Conservation (phyloP, 2,329 filamentous ascomycete species). For the Colletotrichum simmondsii region DNA sequence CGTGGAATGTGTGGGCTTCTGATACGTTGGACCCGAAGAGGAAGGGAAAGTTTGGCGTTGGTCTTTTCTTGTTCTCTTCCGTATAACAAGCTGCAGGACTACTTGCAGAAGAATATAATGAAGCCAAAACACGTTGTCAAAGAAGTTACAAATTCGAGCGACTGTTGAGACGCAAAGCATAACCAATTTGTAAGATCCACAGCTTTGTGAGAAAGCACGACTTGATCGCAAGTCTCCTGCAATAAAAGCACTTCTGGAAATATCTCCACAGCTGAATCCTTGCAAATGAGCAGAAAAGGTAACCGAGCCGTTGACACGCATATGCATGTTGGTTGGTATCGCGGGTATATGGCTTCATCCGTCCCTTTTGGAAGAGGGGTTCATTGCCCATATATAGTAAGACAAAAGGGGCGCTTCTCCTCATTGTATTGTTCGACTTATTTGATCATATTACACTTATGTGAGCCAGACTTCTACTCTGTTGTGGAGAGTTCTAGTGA, state of each 20-base stretch:
- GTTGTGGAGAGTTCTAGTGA: not conserved
- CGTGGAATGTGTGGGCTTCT: slow-evolving; percentile 23
- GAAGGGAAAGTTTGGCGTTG: slow-evolving; percentile 24
- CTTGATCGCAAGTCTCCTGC: no score
- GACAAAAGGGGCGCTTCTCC: not conserved
- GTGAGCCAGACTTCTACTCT: not conserved
- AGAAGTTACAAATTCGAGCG: not conserved
- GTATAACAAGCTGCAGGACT: not conserved
- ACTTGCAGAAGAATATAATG: not conserved
- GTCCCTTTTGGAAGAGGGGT: not conserved
- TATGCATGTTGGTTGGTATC: not conserved
- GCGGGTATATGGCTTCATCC: not conserved
- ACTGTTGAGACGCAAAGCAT: not conserved
- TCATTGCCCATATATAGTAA: no score
- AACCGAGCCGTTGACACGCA: not conserved
- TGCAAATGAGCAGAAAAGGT: not conserved
- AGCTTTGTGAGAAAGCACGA: no score
- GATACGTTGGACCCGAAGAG: slow-evolving; percentile 59
- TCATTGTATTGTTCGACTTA: not conserved
- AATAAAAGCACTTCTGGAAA: not conserved
- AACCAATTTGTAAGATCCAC: not conserved
- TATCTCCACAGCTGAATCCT: not conserved
- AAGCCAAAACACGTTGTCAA: not conserved
- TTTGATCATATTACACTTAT: not conserved
- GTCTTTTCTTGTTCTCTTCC: not conserved